Evolutionary conservation across 2,329 filamentous ascomycete species (phyloP).

Genomic region (Rhinocladiella mackenziei): DNA sequence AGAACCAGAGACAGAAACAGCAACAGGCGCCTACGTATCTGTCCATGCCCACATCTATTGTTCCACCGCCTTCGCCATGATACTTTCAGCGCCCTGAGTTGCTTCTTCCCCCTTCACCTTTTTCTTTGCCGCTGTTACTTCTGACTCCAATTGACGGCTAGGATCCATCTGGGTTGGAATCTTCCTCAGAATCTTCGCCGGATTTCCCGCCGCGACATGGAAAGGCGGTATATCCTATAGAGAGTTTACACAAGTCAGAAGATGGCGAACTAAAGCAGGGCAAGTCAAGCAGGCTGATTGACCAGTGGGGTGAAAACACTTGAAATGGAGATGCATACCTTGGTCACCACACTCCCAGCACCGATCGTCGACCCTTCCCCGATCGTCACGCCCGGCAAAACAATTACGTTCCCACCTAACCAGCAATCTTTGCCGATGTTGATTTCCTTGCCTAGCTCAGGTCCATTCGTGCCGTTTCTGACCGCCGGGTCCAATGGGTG

Average conservation of each 20-base stretch:
- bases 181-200: not conserved
- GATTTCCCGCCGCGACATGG: not conserved
- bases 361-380: slow-evolving; percentile 42
- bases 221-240: not conserved
- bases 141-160: too few species aligned
- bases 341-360: slow-evolving; percentile 41
- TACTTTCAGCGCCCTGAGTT: too few species aligned
- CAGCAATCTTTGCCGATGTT: slow-evolving; percentile 50
- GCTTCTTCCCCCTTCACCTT: too few species aligned
- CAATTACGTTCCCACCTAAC: slow-evolving; percentile 47
- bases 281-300: too few species aligned
- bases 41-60: too few species aligned
- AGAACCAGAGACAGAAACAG: too few species aligned
- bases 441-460: slow-evolving; percentile 70
- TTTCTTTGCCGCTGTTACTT: too few species aligned
- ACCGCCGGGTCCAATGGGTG: slow-evolving; percentile 74
- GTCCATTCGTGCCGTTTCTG: slow-evolving; percentile 69
- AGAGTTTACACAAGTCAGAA: not conserved
- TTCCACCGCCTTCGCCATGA: too few species aligned
- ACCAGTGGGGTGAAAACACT: too few species aligned
- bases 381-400: slow-evolving; percentile 43
- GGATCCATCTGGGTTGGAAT: not conserved
- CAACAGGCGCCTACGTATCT: too few species aligned
- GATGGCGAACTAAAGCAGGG: too few species aligned
- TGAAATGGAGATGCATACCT: slow-evolving; percentile 41